Conservation (phyloP, 208 protist species). For the Trypanosoma brucei region DNA sequence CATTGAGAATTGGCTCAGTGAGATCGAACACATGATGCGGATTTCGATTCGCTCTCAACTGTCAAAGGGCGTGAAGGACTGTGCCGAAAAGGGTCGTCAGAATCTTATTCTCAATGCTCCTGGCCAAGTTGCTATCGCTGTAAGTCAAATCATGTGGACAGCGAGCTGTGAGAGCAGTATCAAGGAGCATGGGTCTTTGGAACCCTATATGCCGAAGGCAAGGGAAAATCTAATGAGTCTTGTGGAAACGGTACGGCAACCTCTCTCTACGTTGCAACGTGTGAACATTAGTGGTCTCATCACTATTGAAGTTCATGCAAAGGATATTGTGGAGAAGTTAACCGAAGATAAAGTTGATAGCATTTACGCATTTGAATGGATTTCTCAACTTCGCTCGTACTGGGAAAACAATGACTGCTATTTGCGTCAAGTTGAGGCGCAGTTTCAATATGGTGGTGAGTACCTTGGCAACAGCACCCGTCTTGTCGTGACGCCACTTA, state of each 20-base stretch:
- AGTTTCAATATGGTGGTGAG: constrained; percentile 94
- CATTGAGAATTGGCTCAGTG: constrained; percentile 96
- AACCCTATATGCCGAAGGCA: constrained; percentile 77
- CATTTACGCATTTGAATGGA: constrained; percentile 94
- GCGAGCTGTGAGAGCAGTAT: constrained; percentile 84
- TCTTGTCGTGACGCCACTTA: constrained; percentile 96
- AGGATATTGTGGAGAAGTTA: constrained; percentile 93
- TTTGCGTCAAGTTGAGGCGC: constrained; percentile 88
- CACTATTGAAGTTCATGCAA: constrained; percentile 95
- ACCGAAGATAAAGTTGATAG: constrained; percentile 73
- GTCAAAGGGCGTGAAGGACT: constrained; percentile 77
- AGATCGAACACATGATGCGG: constrained; percentile 95
- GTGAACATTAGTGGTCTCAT: constrained; percentile 94
- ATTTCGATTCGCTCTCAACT: constrained; percentile 86
- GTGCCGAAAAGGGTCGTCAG: constrained; percentile 56
- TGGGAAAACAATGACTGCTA: constrained; percentile 93
- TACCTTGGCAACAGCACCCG: constrained; percentile 96
- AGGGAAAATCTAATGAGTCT: constrained; percentile 86
- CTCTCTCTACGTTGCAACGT: constrained; percentile 82
- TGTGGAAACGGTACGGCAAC: constrained; percentile 85
- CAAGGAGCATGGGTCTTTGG: constrained; percentile 76
- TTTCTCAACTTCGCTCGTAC: constrained; percentile 95
- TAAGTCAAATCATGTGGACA: constrained; percentile 94
- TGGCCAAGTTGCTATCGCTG: constrained; percentile 90
- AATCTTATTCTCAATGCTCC: constrained; percentile 80